Percentiles rank a stretch among this genome's conserved stretches.
These are phyloP conservation scores for Yarrowia sp. DNA, from an alignment of 805 yeast species.

Conservation along the genomic window DNA sequence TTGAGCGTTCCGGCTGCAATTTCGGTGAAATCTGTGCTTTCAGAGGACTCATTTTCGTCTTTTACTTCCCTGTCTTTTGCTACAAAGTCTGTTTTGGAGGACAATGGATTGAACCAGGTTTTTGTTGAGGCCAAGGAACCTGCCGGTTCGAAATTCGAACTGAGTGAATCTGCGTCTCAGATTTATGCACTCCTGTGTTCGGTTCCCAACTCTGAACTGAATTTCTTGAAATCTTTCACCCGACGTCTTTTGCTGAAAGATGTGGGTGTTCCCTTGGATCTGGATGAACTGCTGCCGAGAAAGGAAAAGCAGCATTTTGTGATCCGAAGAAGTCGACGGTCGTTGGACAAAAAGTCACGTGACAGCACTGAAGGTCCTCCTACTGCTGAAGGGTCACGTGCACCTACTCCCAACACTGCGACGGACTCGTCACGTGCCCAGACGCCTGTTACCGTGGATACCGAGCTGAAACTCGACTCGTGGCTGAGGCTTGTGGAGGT, in stretches of 20 bases:
- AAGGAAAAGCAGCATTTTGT: conserved; percentile 45
- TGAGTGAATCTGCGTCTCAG: conserved; percentile 24
- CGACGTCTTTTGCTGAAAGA: conserved; percentile 68
- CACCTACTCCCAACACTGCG: not conserved
- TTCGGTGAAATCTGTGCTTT: not conserved
- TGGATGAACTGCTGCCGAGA: conserved; percentile 60
- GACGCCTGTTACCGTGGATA: conserved; percentile 20
- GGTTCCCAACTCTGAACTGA: conserved; percentile 25
- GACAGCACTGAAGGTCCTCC: not conserved
- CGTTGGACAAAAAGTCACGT: conserved; percentile 18
- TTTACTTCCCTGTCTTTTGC: conserved; percentile 14
- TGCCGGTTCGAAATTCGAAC: not conserved
- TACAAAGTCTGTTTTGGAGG: conserved; percentile 16
- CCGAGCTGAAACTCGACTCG: conserved; percentile 43
- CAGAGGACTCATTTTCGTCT: not conserved
- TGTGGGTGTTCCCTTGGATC: conserved; percentile 75
- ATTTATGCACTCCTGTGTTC: conserved; percentile 25
- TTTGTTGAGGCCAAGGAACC: not conserved
- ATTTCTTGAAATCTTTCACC: conserved; percentile 57
- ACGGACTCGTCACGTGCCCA: conserved; percentile 28
- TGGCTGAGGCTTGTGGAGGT: conserved; percentile 50
- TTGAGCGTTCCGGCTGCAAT: not conserved
- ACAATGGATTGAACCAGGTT: conserved; percentile 5
- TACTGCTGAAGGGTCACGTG: not conserved
- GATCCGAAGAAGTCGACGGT: conserved; percentile 40